phyloP scores from a whole-genome alignment of 106 monocot genomes.

The Posidonia australis region DNA sequence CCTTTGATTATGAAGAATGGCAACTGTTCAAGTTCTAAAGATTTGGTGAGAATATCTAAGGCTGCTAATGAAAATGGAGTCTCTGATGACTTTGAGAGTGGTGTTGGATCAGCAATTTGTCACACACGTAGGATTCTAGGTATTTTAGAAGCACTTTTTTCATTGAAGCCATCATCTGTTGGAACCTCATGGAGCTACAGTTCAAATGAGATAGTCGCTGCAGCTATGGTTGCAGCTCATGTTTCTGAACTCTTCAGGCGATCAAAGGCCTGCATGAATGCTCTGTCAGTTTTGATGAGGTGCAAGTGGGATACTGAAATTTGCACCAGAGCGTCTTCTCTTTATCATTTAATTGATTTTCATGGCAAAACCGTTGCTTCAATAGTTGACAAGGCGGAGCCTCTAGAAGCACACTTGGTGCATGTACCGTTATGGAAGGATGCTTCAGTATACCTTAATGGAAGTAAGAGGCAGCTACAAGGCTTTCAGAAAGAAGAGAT shows the following conservation, averaged over 20 bases:
- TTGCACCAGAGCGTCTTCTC: slow-evolving; percentile 71
- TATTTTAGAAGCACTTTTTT: slow-evolving; percentile 92
- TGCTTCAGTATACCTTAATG: slow-evolving; percentile 12
- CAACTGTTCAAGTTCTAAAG: slow-evolving; percentile 27
- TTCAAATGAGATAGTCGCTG: slow-evolving; percentile 98
- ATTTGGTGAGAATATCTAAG: slow-evolving; percentile 20
- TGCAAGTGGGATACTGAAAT: slow-evolving; percentile 94
- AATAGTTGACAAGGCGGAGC: slow-evolving; percentile 79
- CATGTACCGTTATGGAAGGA: slow-evolving; percentile 28
- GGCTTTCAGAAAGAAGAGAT: slow-evolving; percentile 11
- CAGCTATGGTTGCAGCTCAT: slow-evolving; percentile 99
- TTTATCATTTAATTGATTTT: slow-evolving; percentile 87
- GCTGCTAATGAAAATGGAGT: slow-evolving; percentile 37
- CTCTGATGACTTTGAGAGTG: slow-evolving; percentile 37
- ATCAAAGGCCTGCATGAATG: slow-evolving; percentile 88
- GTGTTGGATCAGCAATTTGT: slow-evolving; percentile 49
- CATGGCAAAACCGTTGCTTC: slow-evolving; percentile 92
- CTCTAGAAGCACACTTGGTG: slow-evolving; percentile 58
- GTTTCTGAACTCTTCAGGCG: slow-evolving; percentile 89
- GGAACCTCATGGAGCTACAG: slow-evolving; percentile 98
- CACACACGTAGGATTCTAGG: slow-evolving; percentile 84
- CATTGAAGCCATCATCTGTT: slow-evolving; percentile 89
- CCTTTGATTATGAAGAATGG: slow-evolving; percentile 69
- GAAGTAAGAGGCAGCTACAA: slow-evolving; percentile 10
- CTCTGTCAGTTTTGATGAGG: slow-evolving; percentile 73